phyloP scores from a whole-genome alignment of 2,329 filamentous ascomycete genomes.

The Aspergillus sp. region DNA sequence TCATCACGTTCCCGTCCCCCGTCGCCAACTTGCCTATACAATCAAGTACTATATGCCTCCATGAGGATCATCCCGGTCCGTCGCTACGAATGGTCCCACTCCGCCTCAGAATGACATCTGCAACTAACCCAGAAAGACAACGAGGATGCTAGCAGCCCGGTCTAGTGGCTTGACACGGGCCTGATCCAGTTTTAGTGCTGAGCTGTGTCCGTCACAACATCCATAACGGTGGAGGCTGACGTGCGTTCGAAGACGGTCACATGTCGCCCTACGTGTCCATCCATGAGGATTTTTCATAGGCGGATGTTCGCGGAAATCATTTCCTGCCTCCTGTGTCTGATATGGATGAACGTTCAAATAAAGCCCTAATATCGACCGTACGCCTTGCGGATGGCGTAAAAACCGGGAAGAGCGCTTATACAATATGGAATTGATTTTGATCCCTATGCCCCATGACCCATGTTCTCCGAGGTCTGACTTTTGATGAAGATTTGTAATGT shows the following conservation, averaged over 20 bases:
- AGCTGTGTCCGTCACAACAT: background rate
- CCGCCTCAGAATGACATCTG: background rate
- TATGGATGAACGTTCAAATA: background rate
- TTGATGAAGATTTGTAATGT: background rate
- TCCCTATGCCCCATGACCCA: no score
- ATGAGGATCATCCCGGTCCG: background rate
- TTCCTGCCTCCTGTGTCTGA: background rate
- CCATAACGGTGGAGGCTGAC: background rate
- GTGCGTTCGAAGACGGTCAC: background rate
- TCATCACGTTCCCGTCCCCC: no score
- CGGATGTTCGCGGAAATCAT: background rate
- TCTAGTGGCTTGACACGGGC: background rate
- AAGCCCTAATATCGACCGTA: background rate
- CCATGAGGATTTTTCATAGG: background rate
- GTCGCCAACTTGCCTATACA: no score
- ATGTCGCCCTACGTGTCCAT: background rate
- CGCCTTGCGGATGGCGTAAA: background rate
- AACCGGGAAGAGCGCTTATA: background rate
- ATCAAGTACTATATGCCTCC: background rate
- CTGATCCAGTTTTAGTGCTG: background rate
- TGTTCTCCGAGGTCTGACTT: no score
- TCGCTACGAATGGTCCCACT: background rate
- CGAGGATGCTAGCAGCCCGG: background rate
- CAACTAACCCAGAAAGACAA: background rate
- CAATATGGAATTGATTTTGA: no score